Conservation (phyloP, 139 green algal genomes). For the Micromonas pusilla region DNA sequence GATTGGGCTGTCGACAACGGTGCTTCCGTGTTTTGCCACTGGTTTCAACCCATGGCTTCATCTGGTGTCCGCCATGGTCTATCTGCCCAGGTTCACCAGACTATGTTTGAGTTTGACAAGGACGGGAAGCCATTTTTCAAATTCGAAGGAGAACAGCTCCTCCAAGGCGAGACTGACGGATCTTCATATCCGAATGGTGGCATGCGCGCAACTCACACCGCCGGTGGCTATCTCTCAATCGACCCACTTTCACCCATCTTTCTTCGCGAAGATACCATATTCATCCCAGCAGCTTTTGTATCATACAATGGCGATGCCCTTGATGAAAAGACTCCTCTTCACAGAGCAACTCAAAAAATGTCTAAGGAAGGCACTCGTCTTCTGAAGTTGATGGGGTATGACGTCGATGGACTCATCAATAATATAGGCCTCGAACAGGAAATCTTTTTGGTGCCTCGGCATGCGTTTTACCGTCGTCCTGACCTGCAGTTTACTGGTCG, state of each 20-base stretch:
- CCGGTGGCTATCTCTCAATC: slow-evolving; percentile 32
- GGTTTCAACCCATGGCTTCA: slow-evolving; percentile 32
- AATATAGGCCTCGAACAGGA: slow-evolving; percentile 40
- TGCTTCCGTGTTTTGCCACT: slow-evolving; percentile 31
- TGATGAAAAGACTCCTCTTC: slow-evolving; percentile 33
- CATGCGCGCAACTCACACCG: slow-evolving; percentile 33
- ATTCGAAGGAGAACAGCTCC: slow-evolving; percentile 20
- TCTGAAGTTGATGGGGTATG: slow-evolving; percentile 26
- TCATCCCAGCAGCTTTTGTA: slow-evolving; percentile 29
- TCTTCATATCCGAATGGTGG: slow-evolving; percentile 37
- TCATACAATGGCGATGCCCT: slow-evolving; percentile 33
- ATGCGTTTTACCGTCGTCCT: slow-evolving; percentile 31
- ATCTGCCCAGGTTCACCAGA: slow-evolving; percentile 16
- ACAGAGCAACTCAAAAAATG: slow-evolving; percentile 21
- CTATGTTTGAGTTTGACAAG: slow-evolving; percentile 28
- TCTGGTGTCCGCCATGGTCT: slow-evolving; percentile 30
- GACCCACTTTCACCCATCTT: slow-evolving; percentile 31
- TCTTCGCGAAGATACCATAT: slow-evolving; percentile 30
- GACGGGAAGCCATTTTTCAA: slow-evolving; percentile 16
- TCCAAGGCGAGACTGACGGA: slow-evolving; percentile 33
- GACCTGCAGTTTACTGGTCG: slow-evolving; percentile 37
- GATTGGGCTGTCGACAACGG: slow-evolving; percentile 32
- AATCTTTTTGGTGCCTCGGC: slow-evolving; percentile 29
- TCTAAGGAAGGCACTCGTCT: slow-evolving; percentile 27
- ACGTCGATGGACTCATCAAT: slow-evolving; percentile 11